Evolutionary conservation across 257 asterid species (phyloP).

Genomic region (Parsonsia alboflavescens): DNA sequence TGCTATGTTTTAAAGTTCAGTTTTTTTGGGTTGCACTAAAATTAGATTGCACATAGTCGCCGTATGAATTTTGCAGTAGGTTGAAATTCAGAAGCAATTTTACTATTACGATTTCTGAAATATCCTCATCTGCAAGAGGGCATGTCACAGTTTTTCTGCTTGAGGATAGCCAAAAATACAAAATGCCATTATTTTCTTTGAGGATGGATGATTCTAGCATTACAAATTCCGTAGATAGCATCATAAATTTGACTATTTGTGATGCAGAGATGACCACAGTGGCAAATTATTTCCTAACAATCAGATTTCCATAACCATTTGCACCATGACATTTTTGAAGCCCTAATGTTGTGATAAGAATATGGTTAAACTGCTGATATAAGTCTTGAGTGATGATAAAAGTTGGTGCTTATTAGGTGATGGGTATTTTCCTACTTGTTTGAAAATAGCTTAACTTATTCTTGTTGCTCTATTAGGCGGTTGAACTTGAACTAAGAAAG

Average conservation of each 20-base stretch:
- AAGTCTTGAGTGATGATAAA: not conserved
- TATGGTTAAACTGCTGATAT: not conserved
- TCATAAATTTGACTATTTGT: not conserved
- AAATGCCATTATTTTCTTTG: not conserved
- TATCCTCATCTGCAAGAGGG: not conserved
- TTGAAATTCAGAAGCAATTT: not conserved
- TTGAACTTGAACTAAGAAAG: constrained; percentile 84
- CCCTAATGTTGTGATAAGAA: not conserved
- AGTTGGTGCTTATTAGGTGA: not conserved
- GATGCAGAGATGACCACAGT: not conserved
- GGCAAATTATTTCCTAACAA: not conserved
- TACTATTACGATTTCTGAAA: not conserved
- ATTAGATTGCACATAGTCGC: not conserved
- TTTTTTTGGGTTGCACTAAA: not conserved
- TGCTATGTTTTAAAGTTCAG: no score
- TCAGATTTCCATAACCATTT: not conserved
- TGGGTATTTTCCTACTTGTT: not conserved
- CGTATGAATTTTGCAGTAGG: not conserved
- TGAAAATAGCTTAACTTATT: constrained; percentile 15
- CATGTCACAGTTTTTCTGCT: not conserved
- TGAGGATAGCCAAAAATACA: not conserved
- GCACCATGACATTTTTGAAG: not conserved
- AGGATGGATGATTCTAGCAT: not conserved
- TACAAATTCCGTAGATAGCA: not conserved
- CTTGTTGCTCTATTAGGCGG: constrained; percentile 49